phyloP scores from a whole-genome alignment of 108 stramenopile genomes.

The Skeletonema costatum region DNA sequence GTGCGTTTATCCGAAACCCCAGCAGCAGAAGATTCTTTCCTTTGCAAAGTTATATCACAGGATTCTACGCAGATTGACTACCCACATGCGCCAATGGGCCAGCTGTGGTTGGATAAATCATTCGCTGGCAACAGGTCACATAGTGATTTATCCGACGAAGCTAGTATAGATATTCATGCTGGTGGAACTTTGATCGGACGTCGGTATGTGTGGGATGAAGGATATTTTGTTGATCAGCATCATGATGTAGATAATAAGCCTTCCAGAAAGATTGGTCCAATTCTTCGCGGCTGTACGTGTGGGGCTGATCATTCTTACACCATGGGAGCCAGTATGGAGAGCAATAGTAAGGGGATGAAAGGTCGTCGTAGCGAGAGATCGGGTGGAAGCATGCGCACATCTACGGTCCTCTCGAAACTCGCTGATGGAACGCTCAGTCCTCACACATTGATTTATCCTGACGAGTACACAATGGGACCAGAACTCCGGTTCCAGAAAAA shows the following conservation, averaged over 20 bases:
- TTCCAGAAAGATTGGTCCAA: neutral
- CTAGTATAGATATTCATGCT: constrained; percentile 3
- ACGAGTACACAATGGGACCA: constrained; percentile 41
- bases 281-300: constrained; percentile 31
- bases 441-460: constrained; percentile 44
- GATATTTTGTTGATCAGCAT: constrained; percentile 34
- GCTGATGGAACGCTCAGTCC: constrained; percentile 37
- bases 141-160: neutral
- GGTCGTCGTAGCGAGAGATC: constrained; percentile 32
- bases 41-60: neutral
- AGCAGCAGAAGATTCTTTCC: neutral
- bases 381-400: constrained; percentile 15
- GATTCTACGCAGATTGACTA: constrained; percentile 1
- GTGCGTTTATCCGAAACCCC: neutral
- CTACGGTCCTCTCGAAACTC: constrained; percentile 30
- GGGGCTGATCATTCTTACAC: constrained; percentile 13
- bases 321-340: neutral
- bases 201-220: constrained; percentile 46
- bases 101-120: constrained; percentile 31
- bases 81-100: constrained; percentile 41
- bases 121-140: constrained; percentile 4
- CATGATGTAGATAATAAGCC: neutral
- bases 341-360: neutral
- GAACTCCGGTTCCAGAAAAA: constrained; percentile 37
- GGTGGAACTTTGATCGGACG: constrained; percentile 41